Evolutionary conservation across 495 filamentous ascomycete species (phyloP).

Genomic region (Halenospora varia): DNA sequence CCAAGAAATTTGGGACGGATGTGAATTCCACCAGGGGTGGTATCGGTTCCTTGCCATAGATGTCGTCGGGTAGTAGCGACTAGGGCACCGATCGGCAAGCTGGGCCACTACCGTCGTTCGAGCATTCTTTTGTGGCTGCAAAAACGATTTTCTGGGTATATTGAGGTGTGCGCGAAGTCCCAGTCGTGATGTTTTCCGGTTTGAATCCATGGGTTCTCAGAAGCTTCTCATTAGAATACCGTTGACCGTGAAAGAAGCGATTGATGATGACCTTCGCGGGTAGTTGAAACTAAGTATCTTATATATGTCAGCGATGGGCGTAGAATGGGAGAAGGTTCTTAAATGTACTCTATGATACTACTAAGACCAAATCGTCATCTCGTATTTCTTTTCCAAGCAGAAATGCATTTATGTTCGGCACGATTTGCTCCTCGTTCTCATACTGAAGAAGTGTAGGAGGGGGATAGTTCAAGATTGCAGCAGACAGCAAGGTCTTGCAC

Average conservation of each 20-base stretch:
- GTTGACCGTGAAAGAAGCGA: constrained; percentile 47
- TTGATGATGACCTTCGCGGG: constrained; percentile 54
- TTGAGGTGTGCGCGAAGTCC: constrained; percentile 18
- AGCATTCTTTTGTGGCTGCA: constrained; percentile 56
- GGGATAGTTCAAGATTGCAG: constrained; percentile 59
- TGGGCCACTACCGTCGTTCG: constrained; percentile 38
- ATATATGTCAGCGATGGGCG: neutral
- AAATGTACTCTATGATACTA: constrained; percentile 48
- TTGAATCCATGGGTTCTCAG: constrained; percentile 39
- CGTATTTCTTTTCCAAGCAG: constrained; percentile 44
- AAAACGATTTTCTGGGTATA: constrained; percentile 57
- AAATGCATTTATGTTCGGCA: constrained; percentile 42
- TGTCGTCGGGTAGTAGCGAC: constrained; percentile 51
- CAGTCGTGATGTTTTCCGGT: neutral
- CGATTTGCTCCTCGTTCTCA: constrained; percentile 25
- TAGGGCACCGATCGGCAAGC: constrained; percentile 53
- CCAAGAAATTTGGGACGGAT: constrained; percentile 47
- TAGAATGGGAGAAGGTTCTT: neutral
- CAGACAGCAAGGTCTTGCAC: constrained; percentile 57
- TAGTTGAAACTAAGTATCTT: constrained; percentile 58
- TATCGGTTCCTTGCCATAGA: constrained; percentile 54
- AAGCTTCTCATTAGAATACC: constrained; percentile 45
- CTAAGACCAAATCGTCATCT: constrained; percentile 57
- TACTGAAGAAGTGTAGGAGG: constrained; percentile 53
- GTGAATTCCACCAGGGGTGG: constrained; percentile 30